A percentile compares a stretch with the other conserved stretches of the same genome.
Evolutionary conservation across 805 yeast species (phyloP).

Genomic region (Blastobotrys peoriensis): DNA sequence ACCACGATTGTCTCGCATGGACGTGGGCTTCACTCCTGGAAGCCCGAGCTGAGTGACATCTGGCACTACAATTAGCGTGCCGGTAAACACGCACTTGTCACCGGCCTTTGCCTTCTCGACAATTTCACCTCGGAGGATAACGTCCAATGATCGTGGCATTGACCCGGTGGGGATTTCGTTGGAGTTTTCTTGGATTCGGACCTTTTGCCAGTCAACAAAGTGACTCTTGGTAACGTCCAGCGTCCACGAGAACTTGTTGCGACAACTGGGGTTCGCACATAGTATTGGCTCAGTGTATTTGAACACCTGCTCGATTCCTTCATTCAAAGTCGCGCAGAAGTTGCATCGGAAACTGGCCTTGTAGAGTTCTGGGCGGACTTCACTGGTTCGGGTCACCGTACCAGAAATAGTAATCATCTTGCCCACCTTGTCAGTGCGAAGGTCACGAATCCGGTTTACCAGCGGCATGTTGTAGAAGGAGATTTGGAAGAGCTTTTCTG

Average conservation of each 20-base stretch:
- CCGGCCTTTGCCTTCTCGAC: constrained; percentile 98
- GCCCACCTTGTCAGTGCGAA: constrained; percentile 86
- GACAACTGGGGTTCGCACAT: constrained; percentile 84
- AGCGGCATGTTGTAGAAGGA: constrained; percentile 83
- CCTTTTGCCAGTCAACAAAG: constrained; percentile 94
- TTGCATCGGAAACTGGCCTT: constrained; percentile 87
- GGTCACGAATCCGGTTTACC: constrained; percentile 78
- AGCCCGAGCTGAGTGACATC: constrained; percentile 89
- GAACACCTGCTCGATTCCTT: constrained; percentile 88
- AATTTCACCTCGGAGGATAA: constrained; percentile 84
- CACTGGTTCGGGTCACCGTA: constrained; percentile 92
- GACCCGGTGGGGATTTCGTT: constrained; percentile 96
- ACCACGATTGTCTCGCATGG: constrained; percentile 61
- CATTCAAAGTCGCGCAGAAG: constrained; percentile 74
- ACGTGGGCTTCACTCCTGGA: constrained; percentile 89
- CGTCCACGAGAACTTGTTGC: constrained; percentile 80
- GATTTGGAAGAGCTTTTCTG: constrained; percentile 79
- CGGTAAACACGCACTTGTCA: constrained; percentile 88
- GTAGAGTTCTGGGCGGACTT: constrained; percentile 90
- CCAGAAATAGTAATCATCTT: constrained; percentile 79
- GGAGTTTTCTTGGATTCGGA: constrained; percentile 93
- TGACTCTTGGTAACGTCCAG: constrained; percentile 76
- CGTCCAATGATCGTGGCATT: constrained; percentile 95
- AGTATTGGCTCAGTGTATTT: constrained; percentile 91
- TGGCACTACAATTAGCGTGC: constrained; percentile 91